Conservation (phyloP, 768 basidiomycete species). For the Boletus coccyginus region DNA sequence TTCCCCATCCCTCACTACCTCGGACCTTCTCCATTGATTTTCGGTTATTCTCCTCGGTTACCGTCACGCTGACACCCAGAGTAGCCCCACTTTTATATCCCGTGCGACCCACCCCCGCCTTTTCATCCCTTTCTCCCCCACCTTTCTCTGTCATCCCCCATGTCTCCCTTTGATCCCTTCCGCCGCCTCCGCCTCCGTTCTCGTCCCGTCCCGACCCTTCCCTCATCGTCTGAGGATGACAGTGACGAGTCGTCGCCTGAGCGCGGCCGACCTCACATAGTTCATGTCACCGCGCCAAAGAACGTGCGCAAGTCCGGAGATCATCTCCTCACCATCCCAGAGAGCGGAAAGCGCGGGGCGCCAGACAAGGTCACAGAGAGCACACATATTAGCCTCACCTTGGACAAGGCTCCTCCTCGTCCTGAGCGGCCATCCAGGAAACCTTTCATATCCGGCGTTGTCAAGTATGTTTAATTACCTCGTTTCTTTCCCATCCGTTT, state of each 20-base stretch:
- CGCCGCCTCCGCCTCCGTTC: constrained; percentile 24
- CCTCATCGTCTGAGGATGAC: constrained; percentile 18
- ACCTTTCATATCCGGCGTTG: neutral
- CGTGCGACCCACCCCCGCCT: neutral
- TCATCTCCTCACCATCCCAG: neutral
- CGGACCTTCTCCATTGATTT: neutral
- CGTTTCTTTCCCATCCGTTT: neutral
- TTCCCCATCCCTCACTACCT: neutral
- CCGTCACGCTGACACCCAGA: constrained; percentile 8
- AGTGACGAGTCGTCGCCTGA: constrained; percentile 24
- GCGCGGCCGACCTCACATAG: neutral
- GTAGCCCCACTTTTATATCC: constrained; percentile 6
- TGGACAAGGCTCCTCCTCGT: neutral
- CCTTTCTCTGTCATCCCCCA: neutral
- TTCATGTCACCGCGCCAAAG: constrained; percentile 7
- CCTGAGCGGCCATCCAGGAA: constrained; percentile 2
- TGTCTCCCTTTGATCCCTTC: constrained; percentile 18
- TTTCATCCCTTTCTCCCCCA: neutral
- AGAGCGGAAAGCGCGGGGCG: neutral
- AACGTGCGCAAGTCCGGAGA: constrained; percentile 1
- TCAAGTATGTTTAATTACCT: constrained; percentile 13
- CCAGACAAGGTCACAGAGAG: neutral
- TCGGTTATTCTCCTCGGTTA: constrained; percentile 15
- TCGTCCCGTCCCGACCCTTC: neutral
- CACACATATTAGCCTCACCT: neutral